phyloP scores from a whole-genome alignment of 2,329 filamentous ascomycete species.

The Sclerotinia sclerotiorum region DNA sequence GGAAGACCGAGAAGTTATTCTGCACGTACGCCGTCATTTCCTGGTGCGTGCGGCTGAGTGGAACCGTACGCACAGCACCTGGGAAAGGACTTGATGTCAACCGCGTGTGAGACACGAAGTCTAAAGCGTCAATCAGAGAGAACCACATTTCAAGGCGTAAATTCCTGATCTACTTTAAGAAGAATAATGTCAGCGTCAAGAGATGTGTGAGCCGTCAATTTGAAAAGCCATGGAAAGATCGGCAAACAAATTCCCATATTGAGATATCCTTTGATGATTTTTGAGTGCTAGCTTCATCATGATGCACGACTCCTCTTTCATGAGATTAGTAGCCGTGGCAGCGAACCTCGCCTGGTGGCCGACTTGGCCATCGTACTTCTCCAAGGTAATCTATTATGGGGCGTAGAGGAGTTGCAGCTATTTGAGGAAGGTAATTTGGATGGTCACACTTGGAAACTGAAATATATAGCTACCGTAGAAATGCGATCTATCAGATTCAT shows the following conservation, averaged over 20 bases:
- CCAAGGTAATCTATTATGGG: constrained; percentile 18
- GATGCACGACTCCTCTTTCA: constrained; percentile 7
- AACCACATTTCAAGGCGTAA: constrained; percentile 16
- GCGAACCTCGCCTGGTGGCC: constrained; percentile 3
- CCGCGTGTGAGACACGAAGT: constrained; percentile 6
- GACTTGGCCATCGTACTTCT: constrained; percentile 6
- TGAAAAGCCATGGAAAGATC: constrained; percentile 11
- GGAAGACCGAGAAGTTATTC: neutral
- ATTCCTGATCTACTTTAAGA: neutral
- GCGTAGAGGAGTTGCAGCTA: constrained; percentile 4
- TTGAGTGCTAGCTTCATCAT: neutral
- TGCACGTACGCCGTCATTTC: neutral
- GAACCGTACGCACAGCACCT: constrained; percentile 6
- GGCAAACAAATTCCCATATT: neutral
- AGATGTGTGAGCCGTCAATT: constrained; percentile 2
- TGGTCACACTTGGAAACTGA: constrained; percentile 13
- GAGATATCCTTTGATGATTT: neutral
- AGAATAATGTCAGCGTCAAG: constrained; percentile 7
- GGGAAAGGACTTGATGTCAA: neutral
- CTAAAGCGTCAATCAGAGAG: constrained; percentile 6
- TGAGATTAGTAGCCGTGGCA: neutral
- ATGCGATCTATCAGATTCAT: constrained; percentile 24
- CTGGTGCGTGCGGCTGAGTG: constrained; percentile 10
- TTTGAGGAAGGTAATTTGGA: constrained; percentile 11
- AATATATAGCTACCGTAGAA: constrained; percentile 14